Base-by-base conservation (phyloP, 345 rosid genomes). In the Mercurialis annua region DNA sequence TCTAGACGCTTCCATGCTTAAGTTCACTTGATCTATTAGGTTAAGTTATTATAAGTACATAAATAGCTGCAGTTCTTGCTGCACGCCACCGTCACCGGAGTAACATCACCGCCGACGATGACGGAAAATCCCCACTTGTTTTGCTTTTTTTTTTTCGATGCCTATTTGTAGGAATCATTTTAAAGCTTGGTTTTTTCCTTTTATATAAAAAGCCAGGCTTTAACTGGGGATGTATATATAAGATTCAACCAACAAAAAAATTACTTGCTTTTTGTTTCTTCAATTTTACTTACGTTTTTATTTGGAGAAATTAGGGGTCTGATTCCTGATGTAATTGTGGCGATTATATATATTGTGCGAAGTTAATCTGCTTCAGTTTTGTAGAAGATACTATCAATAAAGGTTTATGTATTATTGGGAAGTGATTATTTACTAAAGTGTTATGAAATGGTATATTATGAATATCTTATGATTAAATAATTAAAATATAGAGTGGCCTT, bases 121-220 rank as follows among this genome's bases (percentile, higher is more conserved):
- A 27, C 46, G 18, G 36, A n/a, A 10, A 30, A 48, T 11, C 62
- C 50, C 16, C 10, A 20, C n/a, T 11, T 20, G 7, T 16, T 50
- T 14, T 20, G 43, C 29, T 38, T 23, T 18, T 10, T 34, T 30
- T 33, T 34, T 31, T 48, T 3, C 38, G 17, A 5, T 33, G 18
- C 11, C n/a, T 43, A n/a, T 44, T 23, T 23, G 16, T 42, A 6
- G 38, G 38, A 40, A 34, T 30, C 10, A 29, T 2, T 11, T 14
- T 21, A 10, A 72, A 62, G 71, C 70, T 70, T 78, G 80, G 65
- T 80, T 75, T 82, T 82, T 82, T 79, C 78, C 65, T 79, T 79
- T 79, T 79, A 64, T 68, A 69, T 76, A 53, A 76, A 79, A 82
- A 69, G 68, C 62, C 79, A 73, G 65, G 76, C 71, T 76, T 42